These are phyloP conservation scores for Russula olivacea DNA, from an alignment of 768 basidiomycete genomes.

Conservation along the genomic window DNA sequence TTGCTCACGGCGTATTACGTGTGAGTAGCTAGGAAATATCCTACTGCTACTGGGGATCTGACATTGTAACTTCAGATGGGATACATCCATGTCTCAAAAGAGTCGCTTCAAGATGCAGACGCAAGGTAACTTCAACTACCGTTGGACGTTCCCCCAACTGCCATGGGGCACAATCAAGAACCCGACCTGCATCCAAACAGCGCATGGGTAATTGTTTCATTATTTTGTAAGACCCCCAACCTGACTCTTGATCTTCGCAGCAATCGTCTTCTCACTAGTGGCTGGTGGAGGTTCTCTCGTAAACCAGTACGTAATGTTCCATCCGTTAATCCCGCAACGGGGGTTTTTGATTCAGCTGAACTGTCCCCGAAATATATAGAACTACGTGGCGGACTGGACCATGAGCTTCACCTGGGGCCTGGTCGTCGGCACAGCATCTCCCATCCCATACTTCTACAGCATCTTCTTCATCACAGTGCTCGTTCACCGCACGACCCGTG, in stretches of 20 bases:
- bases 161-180: slow-evolving; percentile 78
- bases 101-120: slow-evolving; percentile 97
- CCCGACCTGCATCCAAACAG: slow-evolving; percentile 88
- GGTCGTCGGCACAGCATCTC: slow-evolving; percentile 62
- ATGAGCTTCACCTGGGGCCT: slow-evolving; percentile 85
- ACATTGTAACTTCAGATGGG: slow-evolving; percentile 53
- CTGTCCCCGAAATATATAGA: slow-evolving; percentile 37
- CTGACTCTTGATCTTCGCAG: slow-evolving; percentile 34
- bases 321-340: neutral
- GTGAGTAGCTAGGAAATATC: slow-evolving; percentile 40
- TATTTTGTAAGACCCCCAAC: neutral
- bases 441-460: slow-evolving; percentile 95
- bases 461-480: slow-evolving; percentile 94
- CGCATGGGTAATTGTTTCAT: slow-evolving; percentile 59
- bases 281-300: slow-evolving; percentile 92
- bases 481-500: slow-evolving; percentile 83
- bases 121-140: slow-evolving; percentile 77
- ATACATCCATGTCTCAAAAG: slow-evolving; percentile 94
- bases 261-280: slow-evolving; percentile 84
- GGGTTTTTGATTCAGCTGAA: neutral
- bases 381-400: slow-evolving; percentile 91
- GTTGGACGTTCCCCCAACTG: slow-evolving; percentile 91
- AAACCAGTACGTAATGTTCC: slow-evolving; percentile 67
- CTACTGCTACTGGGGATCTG: neutral
- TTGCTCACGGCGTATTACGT: slow-evolving; percentile 83